Percentiles rank a stretch among this genome's conserved stretches.
Conservation (phyloP, 2,329 filamentous ascomycete species). For the Fusarium dlaminii region DNA sequence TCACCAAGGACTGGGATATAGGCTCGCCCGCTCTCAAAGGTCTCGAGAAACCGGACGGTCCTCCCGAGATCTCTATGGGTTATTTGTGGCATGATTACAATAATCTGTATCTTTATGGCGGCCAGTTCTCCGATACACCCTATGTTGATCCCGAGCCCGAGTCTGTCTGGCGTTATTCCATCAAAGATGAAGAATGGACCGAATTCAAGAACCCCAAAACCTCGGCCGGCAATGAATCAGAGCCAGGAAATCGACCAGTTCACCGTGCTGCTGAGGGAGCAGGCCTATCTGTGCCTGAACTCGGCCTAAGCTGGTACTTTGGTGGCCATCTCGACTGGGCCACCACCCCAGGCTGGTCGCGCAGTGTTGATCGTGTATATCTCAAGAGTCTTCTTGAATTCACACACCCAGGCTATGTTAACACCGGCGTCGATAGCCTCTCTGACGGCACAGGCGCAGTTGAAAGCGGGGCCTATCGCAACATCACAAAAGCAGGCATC, state of each 20-base stretch:
- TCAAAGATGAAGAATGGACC: constrained; percentile 67
- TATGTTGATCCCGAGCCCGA: constrained; percentile 64
- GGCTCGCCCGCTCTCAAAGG: constrained; percentile 70
- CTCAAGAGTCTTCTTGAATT: constrained; percentile 80
- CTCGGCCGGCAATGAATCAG: constrained; percentile 70
- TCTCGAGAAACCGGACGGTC: constrained; percentile 71
- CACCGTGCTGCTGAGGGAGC: constrained; percentile 79
- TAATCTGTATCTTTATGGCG: constrained; percentile 78
- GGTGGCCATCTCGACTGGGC: constrained; percentile 75
- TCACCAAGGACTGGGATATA: constrained; percentile 77
- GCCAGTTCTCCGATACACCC: constrained; percentile 74
- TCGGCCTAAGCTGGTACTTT: constrained; percentile 81
- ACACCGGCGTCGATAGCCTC: constrained; percentile 68
- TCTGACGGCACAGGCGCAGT: constrained; percentile 65
- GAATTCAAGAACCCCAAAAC: constrained; percentile 70
- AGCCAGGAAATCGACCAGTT: constrained; percentile 63
- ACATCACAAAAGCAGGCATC: constrained; percentile 77
- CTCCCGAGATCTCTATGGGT: constrained; percentile 76
- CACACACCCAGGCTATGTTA: constrained; percentile 75
- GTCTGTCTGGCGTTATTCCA: constrained; percentile 76
- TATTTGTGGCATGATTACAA: constrained; percentile 79
- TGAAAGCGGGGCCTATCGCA: constrained; percentile 71
- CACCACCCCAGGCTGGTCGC: constrained; percentile 73
- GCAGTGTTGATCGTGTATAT: constrained; percentile 70
- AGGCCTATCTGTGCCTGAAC: constrained; percentile 72